Base-by-base conservation (phyloP, 164 flowering plant genomes). In the Paratinospora sagittata region DNA sequence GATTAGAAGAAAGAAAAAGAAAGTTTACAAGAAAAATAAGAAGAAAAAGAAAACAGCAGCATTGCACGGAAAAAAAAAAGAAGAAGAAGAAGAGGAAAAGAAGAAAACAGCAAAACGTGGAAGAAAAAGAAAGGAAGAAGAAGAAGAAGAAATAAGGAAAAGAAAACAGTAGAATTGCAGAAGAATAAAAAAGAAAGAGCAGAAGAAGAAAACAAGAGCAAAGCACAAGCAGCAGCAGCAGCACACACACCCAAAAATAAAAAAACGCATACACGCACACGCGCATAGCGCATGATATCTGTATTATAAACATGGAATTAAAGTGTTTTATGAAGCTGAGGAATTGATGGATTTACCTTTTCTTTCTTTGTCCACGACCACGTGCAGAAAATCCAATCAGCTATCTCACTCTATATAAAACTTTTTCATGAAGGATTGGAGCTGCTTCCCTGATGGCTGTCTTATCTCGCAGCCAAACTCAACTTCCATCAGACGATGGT, bases 401-500 rank as follows among this genome's bases (percentile, higher is more conserved):
- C 36, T 68, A 64, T 70, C 60, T 94, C 88, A 92, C 74, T 94
- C 97, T 60, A 92, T 86, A 80, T 78, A 92, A 69, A 85, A 92
- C 77, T 85, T 87, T 60, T 87, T 85, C 14, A 69, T 78, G 76
- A 88, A 63, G 26, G 85, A 77, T 23, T 79, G 81, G 71, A 77
- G 79, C 60, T 63, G 72, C 72, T 76, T 81, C 71, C 93, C 97
- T 72, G 92, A 81, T 66, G 81, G 58, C 49, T 74, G 80, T 69
- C 27, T 82, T 41, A 89, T 72, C 74, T 87, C 88, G 72, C 83
- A 83, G 30, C 76, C 78, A 63, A 95, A 73, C 52, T 90, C 97
- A 79, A 90, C 90, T 72, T 90, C 97, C 90, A 95, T 83, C 71
- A 92, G 70, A 26, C 98, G 84, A 78, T 95, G 98, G 78, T 95